phyloP scores from a whole-genome alignment of 129 eudicot genomes.

The Dittrichia graveolens region DNA sequence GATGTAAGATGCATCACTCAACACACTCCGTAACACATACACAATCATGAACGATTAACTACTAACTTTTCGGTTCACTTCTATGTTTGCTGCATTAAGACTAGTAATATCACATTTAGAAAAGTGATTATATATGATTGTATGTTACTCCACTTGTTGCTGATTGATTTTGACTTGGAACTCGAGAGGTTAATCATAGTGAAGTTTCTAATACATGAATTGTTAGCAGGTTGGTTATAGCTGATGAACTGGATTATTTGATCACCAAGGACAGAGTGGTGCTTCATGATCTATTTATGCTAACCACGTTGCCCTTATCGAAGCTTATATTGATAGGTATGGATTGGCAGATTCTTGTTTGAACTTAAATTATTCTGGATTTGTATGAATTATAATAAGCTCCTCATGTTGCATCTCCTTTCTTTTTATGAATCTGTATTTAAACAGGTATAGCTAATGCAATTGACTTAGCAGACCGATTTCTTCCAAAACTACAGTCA shows the following conservation, averaged over 20 bases:
- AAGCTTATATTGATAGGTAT: slow-evolving; percentile 80
- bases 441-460: slow-evolving; percentile 93
- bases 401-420: too few species aligned
- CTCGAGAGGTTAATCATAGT: background rate
- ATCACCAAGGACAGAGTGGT: slow-evolving; percentile 89
- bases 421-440: background rate
- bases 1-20: slow-evolving; percentile 57
- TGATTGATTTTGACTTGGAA: too few species aligned
- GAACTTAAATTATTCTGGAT: background rate
- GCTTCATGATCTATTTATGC: slow-evolving; percentile 97
- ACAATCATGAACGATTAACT: background rate
- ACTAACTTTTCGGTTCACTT: background rate
- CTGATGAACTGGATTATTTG: slow-evolving; percentile 95
- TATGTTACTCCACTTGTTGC: too few species aligned
- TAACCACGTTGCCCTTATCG: slow-evolving; percentile 80
- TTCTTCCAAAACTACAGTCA: slow-evolving; percentile 92
- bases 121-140: background rate
- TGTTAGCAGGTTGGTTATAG: slow-evolving; percentile 72
- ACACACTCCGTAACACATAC: background rate
- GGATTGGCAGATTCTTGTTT: background rate
- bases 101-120: background rate
- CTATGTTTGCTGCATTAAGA: background rate
- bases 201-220: slow-evolving; percentile 9
- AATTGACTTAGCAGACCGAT: slow-evolving; percentile 92
- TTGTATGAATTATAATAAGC: background rate